Evolutionary conservation across 495 filamentous ascomycete species (phyloP).

Genomic region (Chaetomidium leptoderma): DNA sequence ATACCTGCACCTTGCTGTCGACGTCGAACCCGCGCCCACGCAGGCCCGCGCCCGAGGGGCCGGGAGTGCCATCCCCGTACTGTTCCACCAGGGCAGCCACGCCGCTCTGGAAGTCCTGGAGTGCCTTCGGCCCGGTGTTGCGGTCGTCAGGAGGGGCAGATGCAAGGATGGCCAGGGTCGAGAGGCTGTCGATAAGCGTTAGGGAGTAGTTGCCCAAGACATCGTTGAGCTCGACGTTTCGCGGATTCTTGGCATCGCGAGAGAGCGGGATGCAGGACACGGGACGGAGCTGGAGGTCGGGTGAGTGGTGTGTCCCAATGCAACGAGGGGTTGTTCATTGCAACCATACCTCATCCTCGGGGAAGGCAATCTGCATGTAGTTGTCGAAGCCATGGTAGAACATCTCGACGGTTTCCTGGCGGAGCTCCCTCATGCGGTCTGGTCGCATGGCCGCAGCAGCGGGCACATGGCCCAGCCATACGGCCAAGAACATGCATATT

Average conservation of each 20-base stretch:
- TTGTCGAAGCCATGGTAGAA: constrained; percentile 98
- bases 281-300: constrained; percentile 59
- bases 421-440: constrained; percentile 47
- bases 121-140: constrained; percentile 54
- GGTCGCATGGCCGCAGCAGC: constrained; percentile 47
- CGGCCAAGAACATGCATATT: constrained; percentile 14
- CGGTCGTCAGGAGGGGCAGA: constrained; percentile 54
- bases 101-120: constrained; percentile 74
- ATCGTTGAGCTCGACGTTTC: constrained; percentile 86
- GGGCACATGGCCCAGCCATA: constrained; percentile 29
- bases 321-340: too few relatives aligned
- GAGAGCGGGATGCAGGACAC: constrained; percentile 78
- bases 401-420: constrained; percentile 78
- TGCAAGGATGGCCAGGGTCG: constrained; percentile 85
- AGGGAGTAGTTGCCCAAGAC: constrained; percentile 95
- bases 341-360: constrained; percentile 78
- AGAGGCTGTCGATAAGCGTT: constrained; percentile 90
- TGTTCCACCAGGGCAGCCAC: constrained; percentile 72
- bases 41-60: constrained; percentile 64
- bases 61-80: constrained; percentile 78
- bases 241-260: constrained; percentile 73
- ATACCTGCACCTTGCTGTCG: constrained; percentile 96
- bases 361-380: constrained; percentile 90
- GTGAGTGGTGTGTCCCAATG: too few relatives aligned
- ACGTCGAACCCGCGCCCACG: constrained; percentile 85